Percentiles rank a stretch among this genome's conserved stretches.
These are phyloP conservation scores for Cercospora brassicicola DNA, from an alignment of 2,329 filamentous ascomycete species.

Conservation along the genomic window DNA sequence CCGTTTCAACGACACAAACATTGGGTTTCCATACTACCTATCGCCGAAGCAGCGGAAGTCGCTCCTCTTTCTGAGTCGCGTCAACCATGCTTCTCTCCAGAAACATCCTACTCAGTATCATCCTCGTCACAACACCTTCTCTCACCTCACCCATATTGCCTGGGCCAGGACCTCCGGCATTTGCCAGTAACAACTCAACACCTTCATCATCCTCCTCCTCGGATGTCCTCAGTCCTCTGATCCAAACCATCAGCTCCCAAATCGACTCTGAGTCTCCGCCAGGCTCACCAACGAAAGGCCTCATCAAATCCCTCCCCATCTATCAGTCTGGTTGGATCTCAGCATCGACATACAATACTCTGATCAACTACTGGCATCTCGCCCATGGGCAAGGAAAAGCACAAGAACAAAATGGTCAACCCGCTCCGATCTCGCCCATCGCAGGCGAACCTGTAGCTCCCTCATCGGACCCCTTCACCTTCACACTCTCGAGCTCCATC, in stretches of 20 bases:
- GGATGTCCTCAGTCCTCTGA: background rate
- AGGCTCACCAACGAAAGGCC: background rate
- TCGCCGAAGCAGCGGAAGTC: background rate
- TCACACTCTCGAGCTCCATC: constrained; percentile 62
- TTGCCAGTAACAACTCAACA: background rate
- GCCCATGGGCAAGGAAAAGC: too few relatives aligned
- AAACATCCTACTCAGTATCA: background rate
- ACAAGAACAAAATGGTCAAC: background rate
- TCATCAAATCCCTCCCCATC: constrained; percentile 4
- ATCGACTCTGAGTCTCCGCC: background rate
- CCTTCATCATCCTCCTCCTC: background rate
- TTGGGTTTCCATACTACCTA: background rate
- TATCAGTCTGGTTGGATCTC: constrained; percentile 61
- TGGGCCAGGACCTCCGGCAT: background rate
- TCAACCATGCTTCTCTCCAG: background rate
- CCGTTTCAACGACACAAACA: background rate
- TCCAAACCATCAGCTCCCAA: background rate
- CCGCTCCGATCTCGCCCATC: background rate
- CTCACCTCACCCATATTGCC: background rate
- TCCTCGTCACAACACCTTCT: background rate
- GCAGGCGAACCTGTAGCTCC: background rate
- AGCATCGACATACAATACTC: constrained; percentile 64
- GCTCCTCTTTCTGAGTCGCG: background rate
- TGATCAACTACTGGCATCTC: constrained; percentile 65
- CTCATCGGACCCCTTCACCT: background rate